Evolutionary conservation across 108 stramenopile genomes (phyloP).

Genomic region (Cyclotella sp.): DNA sequence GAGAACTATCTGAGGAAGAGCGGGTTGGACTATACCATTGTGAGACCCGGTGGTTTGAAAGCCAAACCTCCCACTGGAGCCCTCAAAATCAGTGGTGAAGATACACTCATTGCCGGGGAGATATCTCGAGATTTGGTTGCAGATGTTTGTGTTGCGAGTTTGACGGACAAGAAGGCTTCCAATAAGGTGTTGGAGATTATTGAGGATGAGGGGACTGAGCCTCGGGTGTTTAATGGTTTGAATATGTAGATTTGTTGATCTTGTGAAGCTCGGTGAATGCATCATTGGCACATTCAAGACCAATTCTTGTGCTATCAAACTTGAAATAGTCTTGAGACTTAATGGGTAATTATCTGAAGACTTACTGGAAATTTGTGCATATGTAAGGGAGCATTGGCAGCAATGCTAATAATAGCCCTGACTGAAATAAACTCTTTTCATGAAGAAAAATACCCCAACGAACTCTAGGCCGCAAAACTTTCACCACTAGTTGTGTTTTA

Average conservation of each 20-base stretch:
- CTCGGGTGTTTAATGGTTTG: slow-evolving; percentile 77
- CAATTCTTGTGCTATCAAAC: no score
- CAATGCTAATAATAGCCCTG: no score
- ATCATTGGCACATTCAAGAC: no score
- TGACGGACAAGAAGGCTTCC: slow-evolving; percentile 72
- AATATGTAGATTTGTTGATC: slow-evolving; percentile 53
- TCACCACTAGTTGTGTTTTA: no score
- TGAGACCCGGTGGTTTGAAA: slow-evolving; percentile 84
- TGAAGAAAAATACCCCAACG: no score
- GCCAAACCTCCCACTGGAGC: slow-evolving; percentile 70
- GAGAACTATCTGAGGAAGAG: slow-evolving; percentile 66
- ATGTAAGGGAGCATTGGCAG: no score
- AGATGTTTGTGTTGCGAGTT: slow-evolving; percentile 81
- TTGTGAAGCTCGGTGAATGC: no score
- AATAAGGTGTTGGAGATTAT: slow-evolving; percentile 88
- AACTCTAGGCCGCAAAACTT: no score
- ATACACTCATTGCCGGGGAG: slow-evolving; percentile 80
- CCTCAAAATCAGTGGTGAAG: slow-evolving; percentile 69
- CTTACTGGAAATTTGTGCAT: no score
- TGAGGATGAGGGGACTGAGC: slow-evolving; percentile 66
- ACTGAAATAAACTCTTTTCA: no score
- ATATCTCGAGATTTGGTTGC: slow-evolving; percentile 84
- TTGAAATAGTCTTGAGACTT: no score
- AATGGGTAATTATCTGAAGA: no score
- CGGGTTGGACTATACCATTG: slow-evolving; percentile 88